Percentiles rank a stretch among this genome's conserved stretches.
phyloP scores from a whole-genome alignment of 2,329 filamentous ascomycete species.

The Phyllosticta ampelicida region DNA sequence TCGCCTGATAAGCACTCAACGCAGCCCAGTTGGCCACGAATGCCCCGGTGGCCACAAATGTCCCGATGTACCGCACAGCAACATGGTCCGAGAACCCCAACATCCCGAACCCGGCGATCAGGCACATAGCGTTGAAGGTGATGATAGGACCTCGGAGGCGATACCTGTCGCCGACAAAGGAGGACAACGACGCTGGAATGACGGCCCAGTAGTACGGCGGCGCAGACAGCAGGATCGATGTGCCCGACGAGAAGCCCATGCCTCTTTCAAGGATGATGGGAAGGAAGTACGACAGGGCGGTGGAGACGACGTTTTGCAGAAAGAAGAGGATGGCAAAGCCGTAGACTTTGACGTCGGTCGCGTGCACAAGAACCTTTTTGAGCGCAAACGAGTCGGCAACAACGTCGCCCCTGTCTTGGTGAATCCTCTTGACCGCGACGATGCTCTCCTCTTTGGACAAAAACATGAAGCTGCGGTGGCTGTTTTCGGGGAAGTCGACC shows the following conservation, averaged over 20 bases:
- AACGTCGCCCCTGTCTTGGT: conserved; percentile 51
- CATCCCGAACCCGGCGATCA: conserved; percentile 55
- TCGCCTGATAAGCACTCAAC: conserved; percentile 49
- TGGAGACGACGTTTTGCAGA: conserved; percentile 56
- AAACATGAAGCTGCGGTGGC: conserved; percentile 47
- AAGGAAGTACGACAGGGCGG: conserved; percentile 54
- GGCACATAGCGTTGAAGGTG: conserved; percentile 50
- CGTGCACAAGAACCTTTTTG: conserved; percentile 45
- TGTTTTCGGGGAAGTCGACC: conserved; percentile 56
- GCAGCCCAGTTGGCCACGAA: conserved; percentile 62
- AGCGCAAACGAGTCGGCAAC: conserved; percentile 46
- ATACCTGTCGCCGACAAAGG: conserved; percentile 50
- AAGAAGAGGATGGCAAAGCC: conserved; percentile 56
- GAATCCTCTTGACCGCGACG: conserved; percentile 48
- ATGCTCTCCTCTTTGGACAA: conserved; percentile 44
- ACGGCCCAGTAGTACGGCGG: conserved; percentile 60
- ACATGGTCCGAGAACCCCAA: conserved; percentile 51
- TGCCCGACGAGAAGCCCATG: conserved; percentile 34
- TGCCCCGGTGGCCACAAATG: conserved; percentile 55
- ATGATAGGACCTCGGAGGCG: conserved; percentile 53
- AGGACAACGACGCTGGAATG: conserved; percentile 52
- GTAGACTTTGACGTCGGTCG: conserved; percentile 51
- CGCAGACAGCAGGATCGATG: conserved; percentile 49
- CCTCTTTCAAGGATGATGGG: conserved; percentile 45
- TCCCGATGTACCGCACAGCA: conserved; percentile 52